Evolutionary conservation across 129 eudicot genomes (phyloP).

Genomic region (Chrysanthemum seticuspe): DNA sequence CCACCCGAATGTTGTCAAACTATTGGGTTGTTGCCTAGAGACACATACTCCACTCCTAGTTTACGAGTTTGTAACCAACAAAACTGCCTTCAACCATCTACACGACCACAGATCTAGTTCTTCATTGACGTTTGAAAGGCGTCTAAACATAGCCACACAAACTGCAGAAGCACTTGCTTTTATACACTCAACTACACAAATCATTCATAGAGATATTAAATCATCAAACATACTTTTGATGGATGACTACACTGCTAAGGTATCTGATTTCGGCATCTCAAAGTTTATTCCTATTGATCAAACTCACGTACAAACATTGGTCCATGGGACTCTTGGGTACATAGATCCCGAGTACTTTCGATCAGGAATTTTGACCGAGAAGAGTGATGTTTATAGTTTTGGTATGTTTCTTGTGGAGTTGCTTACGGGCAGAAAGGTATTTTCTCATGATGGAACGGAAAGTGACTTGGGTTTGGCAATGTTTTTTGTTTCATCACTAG

Average conservation of each 20-base stretch:
- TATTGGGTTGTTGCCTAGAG: conserved; percentile 34
- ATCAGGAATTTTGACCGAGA: too few relatives aligned
- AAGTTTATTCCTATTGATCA: conserved; percentile 16
- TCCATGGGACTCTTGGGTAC: too few relatives aligned
- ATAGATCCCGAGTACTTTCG: too few relatives aligned
- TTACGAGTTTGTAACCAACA: conserved; percentile 32
- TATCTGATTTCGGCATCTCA: conserved; percentile 37
- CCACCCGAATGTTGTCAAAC: conserved; percentile 29
- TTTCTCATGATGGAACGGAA: background rate
- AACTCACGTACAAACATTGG: too few relatives aligned
- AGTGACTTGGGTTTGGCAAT: conserved; percentile 1
- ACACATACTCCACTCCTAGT: conserved; percentile 29
- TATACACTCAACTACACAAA: conserved; percentile 34
- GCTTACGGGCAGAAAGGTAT: background rate
- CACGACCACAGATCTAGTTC: conserved; percentile 1
- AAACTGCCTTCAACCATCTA: conserved; percentile 30
- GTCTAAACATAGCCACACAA: conserved; percentile 22
- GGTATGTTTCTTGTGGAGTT: background rate
- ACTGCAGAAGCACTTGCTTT: conserved; percentile 28
- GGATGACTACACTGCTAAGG: conserved; percentile 31
- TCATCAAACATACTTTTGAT: conserved; percentile 34
- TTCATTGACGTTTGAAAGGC: conserved; percentile 16
- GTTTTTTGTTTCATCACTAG: background rate
- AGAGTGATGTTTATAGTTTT: too few relatives aligned
- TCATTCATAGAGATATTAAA: conserved; percentile 32